Evolutionary conservation across 345 rosid species (phyloP).

Genomic region (Sonneratia alba): DNA sequence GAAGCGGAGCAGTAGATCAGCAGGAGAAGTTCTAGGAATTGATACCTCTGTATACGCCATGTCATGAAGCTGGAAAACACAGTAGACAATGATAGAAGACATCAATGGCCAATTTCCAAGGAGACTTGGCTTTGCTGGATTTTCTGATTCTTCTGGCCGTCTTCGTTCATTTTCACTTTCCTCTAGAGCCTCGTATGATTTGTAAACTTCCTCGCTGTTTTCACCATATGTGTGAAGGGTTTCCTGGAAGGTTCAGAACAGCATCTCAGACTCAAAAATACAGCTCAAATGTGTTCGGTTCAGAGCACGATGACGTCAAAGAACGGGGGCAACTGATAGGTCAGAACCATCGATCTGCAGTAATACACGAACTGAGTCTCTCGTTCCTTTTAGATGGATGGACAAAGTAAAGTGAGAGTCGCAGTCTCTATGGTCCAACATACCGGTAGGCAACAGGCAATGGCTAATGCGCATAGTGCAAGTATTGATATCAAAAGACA

Average conservation of each 20-base stretch:
- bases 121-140: conserved; percentile 17
- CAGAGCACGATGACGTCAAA: neutral
- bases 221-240: conserved; percentile 34
- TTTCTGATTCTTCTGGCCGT: conserved; percentile 11
- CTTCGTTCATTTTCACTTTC: neutral
- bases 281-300: neutral
- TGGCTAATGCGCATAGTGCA: conserved; percentile 30
- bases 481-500: conserved; percentile 58
- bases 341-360: too few species aligned
- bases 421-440: conserved; percentile 9
- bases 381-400: too few species aligned
- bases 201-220: conserved; percentile 6
- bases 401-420: too few species aligned
- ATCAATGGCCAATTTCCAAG: conserved; percentile 40
- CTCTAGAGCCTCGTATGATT: conserved; percentile 13
- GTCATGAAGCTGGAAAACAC: conserved; percentile 45
- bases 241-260: conserved; percentile 22
- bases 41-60: conserved; percentile 45
- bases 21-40: neutral
- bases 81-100: conserved; percentile 33
- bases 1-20: neutral
- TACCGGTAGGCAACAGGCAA: conserved; percentile 57
- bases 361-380: too few species aligned
- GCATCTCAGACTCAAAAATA: neutral
- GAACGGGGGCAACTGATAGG: neutral